Evolutionary conservation across 2,329 filamentous ascomycete species (phyloP).

Genomic region (Didymella arachidicola): DNA sequence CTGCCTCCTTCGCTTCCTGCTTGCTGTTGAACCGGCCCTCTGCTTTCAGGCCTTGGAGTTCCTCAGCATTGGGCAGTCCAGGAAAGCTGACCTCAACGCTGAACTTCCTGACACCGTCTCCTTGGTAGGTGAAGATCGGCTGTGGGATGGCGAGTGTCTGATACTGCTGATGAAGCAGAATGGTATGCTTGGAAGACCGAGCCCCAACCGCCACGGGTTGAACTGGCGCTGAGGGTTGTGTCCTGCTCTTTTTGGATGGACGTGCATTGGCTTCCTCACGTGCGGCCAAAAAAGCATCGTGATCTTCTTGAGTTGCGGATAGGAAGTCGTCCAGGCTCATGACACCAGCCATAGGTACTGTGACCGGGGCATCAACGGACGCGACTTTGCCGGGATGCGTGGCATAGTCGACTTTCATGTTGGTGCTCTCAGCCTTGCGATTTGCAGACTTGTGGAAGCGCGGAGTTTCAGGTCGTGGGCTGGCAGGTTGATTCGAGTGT

Average conservation of each 20-base stretch:
- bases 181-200: slow-evolving; percentile 26
- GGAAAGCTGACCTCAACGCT: slow-evolving; percentile 34
- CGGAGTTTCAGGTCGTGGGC: slow-evolving; percentile 3
- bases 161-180: slow-evolving; percentile 35
- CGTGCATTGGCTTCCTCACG: slow-evolving; percentile 17
- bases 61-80: slow-evolving; percentile 20
- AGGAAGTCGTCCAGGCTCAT: slow-evolving; percentile 36
- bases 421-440: slow-evolving; percentile 5
- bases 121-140: slow-evolving; percentile 33
- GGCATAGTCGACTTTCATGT: slow-evolving; percentile 24
- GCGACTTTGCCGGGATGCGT: not conserved
- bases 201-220: slow-evolving; percentile 34
- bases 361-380: not conserved
- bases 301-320: slow-evolving; percentile 12
- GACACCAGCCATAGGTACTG: slow-evolving; percentile 18
- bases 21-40: slow-evolving; percentile 48
- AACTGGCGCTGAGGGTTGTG: not conserved
- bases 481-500: slow-evolving; percentile 24
- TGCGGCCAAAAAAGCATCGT: slow-evolving; percentile 17
- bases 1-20: slow-evolving; percentile 54
- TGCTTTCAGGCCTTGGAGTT: slow-evolving; percentile 29
- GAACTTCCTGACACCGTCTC: slow-evolving; percentile 29
- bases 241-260: slow-evolving; percentile 20
- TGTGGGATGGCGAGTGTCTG: slow-evolving; percentile 35
- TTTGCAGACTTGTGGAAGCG: not conserved